A percentile compares a stretch with the other conserved stretches of the same genome.
phyloP scores from a whole-genome alignment of 2,329 filamentous ascomycete genomes.

The Trichoderma sp. region DNA sequence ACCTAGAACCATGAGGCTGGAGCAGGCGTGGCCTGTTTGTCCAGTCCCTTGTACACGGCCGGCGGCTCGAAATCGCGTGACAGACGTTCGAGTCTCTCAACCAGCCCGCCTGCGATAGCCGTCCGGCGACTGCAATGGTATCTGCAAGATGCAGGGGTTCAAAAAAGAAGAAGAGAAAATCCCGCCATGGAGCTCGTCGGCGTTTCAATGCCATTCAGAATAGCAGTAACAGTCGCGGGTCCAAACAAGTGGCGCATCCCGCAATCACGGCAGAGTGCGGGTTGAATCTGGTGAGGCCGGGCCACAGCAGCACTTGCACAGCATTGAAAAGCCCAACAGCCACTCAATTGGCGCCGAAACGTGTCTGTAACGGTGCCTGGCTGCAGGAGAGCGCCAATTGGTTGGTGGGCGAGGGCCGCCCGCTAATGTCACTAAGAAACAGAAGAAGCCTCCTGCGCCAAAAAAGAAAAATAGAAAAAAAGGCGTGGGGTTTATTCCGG shows the following conservation, averaged over 20 bases:
- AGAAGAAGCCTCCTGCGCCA: neutral
- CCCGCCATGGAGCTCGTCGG: neutral
- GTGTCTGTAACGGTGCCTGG: conserved; percentile 13
- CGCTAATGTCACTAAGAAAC: neutral
- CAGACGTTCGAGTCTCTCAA: neutral
- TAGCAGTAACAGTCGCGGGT: neutral
- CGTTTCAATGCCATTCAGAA: neutral
- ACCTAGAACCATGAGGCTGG: neutral
- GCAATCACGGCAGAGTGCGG: neutral
- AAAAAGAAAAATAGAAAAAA: neutral
- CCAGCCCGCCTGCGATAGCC: conserved; percentile 11
- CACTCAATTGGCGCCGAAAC: conserved; percentile 25
- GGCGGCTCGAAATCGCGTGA: neutral
- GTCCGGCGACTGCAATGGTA: neutral
- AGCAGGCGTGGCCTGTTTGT: neutral
- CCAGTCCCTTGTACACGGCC: neutral
- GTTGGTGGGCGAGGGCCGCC: conserved; percentile 17
- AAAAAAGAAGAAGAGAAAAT: neutral
- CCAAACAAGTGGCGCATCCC: neutral
- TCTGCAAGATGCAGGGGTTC: neutral
- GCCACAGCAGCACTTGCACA: neutral
- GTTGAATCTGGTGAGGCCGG: neutral
- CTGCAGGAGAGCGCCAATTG: conserved; percentile 3
- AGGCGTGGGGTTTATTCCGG: neutral
- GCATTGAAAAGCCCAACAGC: conserved; percentile 1